phyloP scores from a whole-genome alignment of 1,284 basidiomycete genomes.

The Ustilago bromivora region DNA sequence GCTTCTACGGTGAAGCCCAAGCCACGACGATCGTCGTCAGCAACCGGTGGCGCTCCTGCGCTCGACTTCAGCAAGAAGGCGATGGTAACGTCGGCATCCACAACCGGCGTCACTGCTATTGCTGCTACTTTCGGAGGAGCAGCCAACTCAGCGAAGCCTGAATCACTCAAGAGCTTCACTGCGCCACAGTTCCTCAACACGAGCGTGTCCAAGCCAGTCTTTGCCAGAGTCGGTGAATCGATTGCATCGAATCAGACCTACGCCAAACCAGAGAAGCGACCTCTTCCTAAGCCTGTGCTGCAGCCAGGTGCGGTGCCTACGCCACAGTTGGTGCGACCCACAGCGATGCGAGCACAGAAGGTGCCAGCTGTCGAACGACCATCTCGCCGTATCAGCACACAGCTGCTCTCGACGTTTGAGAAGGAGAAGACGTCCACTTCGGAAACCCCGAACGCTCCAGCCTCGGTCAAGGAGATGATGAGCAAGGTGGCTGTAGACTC shows the following conservation, averaged over 20 bases:
- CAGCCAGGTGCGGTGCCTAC: conserved; percentile 36
- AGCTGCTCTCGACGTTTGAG: conserved; percentile 43
- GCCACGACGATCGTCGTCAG: conserved; percentile 39
- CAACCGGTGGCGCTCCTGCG: conserved; percentile 48
- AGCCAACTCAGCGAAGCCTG: conserved; percentile 20
- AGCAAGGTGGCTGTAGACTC: conserved; percentile 44
- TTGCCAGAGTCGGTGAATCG: conserved; percentile 25
- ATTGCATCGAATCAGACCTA: background rate
- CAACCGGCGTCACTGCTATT: conserved; percentile 31
- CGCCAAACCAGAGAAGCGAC: conserved; percentile 33
- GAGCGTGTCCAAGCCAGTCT: conserved; percentile 38
- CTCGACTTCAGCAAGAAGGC: conserved; percentile 59
- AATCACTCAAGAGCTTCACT: conserved; percentile 39
- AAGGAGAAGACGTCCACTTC: conserved; percentile 14
- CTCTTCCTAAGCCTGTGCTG: conserved; percentile 38
- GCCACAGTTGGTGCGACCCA: conserved; percentile 35
- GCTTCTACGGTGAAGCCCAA: conserved; percentile 57
- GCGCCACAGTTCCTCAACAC: conserved; percentile 59
- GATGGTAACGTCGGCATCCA: conserved; percentile 20
- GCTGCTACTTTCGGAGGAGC: conserved; percentile 32
- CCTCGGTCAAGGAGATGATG: conserved; percentile 40
- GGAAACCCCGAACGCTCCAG: conserved; percentile 2
- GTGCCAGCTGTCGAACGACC: conserved; percentile 19
- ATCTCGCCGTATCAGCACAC: conserved; percentile 35
- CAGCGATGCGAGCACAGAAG: conserved; percentile 34